Evolutionary conservation across 2,329 filamentous ascomycete species (phyloP), one percentile per base, ranked within the genome.

Genomic region (Penicillium sp.): DNA sequence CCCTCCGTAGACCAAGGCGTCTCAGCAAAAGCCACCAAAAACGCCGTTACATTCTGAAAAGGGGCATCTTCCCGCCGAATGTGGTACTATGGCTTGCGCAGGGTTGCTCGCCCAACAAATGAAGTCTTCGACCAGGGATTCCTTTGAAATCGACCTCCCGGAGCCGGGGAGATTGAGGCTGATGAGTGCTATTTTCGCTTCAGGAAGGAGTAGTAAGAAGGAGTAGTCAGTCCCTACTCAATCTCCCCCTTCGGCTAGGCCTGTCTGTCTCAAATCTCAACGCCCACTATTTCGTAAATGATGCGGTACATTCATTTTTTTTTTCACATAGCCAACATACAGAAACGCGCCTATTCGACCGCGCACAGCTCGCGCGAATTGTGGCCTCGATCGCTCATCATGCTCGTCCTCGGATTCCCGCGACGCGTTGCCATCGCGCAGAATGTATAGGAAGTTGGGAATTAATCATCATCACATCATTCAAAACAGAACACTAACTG

Each of bases 1-100:
- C 40, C 10, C 8, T 25, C n/a, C 25, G 4, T 7, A 30, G 14
- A 16, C 28, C 28, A 37, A 22, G 48, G 33, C 30, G 7, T 13
- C 35, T 8, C 35, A 16, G 30, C 10, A 2, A 30, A 40, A 28
- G n/a, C 38, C 52, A n/a, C 52, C n/a, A 25, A 43, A 25, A 22
- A 25, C 26, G 52, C 16, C 33, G 37, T 33, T 45, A 16, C 26
- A 22, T 30, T 45, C 52, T 45, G 26, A 54, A 54, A 54, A 54
- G 52, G 52, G 52, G 52, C 38, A 43, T 30, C 14, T 4, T 14
- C 26, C 52, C 52, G 52, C 52, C 28, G 26, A 28, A 43, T 30
- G 52, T 54, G 37, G 52, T 54, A 54, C 37, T 33, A n/a, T n/a
- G 52, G 52, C 52, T 54, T 43, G 25, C 37, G 22, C 51, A 43